Evolutionary conservation across 2,329 filamentous ascomycete species (phyloP).

Genomic region (Rutstroemia sp.): DNA sequence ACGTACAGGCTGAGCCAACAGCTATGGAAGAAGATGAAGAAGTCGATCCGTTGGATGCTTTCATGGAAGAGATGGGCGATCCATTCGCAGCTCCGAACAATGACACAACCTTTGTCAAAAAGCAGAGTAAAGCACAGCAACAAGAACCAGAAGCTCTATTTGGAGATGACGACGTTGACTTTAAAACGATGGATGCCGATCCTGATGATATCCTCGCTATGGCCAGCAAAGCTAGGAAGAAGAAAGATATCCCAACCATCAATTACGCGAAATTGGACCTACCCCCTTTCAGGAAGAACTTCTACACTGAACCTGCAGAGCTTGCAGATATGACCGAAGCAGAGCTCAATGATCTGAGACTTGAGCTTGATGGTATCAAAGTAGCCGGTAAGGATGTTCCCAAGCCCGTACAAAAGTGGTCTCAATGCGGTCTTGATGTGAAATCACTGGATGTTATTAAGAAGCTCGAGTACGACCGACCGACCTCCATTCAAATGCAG

Average conservation of each 20-base stretch:
- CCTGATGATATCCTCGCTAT: constrained; percentile 58
- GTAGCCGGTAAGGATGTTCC: constrained; percentile 82
- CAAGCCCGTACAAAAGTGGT: constrained; percentile 93
- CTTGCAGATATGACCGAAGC: constrained; percentile 75
- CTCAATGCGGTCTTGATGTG: constrained; percentile 83
- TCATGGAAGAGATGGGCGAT: constrained; percentile 65
- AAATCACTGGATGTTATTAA: constrained; percentile 82
- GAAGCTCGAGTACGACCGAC: constrained; percentile 74
- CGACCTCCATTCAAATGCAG: constrained; percentile 91
- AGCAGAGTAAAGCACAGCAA: constrained; percentile 38
- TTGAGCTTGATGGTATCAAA: constrained; percentile 93
- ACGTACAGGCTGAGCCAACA: constrained; percentile 16
- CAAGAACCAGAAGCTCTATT: constrained; percentile 81
- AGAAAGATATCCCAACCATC: constrained; percentile 86
- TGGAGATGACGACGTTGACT: constrained; percentile 69
- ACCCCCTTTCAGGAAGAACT: constrained; percentile 82
- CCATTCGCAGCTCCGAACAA: constrained; percentile 37
- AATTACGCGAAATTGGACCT: constrained; percentile 85
- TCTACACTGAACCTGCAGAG: constrained; percentile 87
- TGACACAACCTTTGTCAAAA: constrained; percentile 23
- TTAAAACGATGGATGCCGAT: constrained; percentile 56
- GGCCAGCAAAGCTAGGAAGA: constrained; percentile 60
- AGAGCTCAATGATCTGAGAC: constrained; percentile 71
- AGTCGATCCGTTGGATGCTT: constrained; percentile 89
- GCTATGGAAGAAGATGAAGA: constrained; percentile 57